These are phyloP conservation scores for Arctium lappa DNA, from an alignment of 129 eudicot genomes.

Conservation along the genomic window DNA sequence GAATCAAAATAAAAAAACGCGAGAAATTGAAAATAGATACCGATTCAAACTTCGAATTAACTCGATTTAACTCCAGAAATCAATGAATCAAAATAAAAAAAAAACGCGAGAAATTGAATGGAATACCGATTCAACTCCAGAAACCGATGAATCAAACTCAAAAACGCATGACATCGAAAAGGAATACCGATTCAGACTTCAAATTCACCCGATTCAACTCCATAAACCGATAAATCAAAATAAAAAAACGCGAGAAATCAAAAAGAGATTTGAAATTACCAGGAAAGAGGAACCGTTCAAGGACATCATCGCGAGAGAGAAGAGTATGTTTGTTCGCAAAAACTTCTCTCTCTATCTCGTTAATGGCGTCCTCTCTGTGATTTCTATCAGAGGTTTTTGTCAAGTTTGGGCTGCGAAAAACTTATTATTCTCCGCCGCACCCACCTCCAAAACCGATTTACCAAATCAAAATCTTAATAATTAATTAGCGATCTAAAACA, in stretches of 20 bases:
- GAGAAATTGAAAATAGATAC: neutral
- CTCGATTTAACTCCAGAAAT: neutral
- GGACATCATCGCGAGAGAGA: constrained; percentile 26
- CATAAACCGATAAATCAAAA: neutral
- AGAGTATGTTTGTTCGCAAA: constrained; percentile 2
- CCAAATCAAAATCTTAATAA: neutral
- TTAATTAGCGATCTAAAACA: neutral
- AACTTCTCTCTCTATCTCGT: neutral
- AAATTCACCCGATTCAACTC: neutral
- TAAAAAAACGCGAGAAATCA: too few relatives aligned
- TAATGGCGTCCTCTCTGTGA: neutral
- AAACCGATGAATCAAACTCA: neutral
- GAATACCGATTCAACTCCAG: neutral
- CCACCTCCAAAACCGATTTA: neutral
- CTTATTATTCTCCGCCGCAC: constrained; percentile 29
- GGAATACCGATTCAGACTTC: neutral
- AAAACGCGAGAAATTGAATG: neutral
- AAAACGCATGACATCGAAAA: too few relatives aligned
- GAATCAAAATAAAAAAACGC: too few relatives aligned
- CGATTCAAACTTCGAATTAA: neutral
- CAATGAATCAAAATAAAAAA: too few relatives aligned
- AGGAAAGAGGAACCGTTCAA: constrained; percentile 14
- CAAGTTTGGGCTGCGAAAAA: constrained; percentile 1
- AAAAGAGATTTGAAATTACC: neutral
- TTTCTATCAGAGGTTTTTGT: constrained; percentile 5